Base-by-base conservation (phyloP, 208 protist genomes). In the Trypanosoma vivax region DNA sequence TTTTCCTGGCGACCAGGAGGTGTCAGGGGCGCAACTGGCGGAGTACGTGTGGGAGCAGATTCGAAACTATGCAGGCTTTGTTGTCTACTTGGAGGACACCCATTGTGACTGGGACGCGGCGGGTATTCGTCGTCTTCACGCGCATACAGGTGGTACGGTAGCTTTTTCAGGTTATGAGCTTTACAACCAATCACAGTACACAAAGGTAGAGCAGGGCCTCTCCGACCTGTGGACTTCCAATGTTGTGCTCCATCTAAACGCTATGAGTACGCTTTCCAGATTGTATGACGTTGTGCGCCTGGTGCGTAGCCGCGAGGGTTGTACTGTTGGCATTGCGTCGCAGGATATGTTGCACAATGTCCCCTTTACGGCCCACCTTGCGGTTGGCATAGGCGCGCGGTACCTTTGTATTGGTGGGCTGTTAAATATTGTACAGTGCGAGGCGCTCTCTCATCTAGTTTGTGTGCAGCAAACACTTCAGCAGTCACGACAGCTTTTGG, bases 31-130 rank as follows among this genome's bases (percentile, higher is more conserved):
- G 40, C 85, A 93, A 62, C 34, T 93, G 19, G 64, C 75, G 14
- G 73, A 79, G 50, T 88, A 89, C 63, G 25, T 90, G 14, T 63
- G 66, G 24, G 73, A 90, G 51, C 85, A 90, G 52, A 34, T 88
- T 16, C 56, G 60, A 35, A 53, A 46, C 11, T 39, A 46, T 21
- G 46, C 70, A 0, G 66, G 70, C 33, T 53, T 72, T 29, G 46
- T 93, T 29, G 60, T 67, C 23, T 76, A 77, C 31, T 27, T 93
- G 1, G 73, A 87, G 57, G 79, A 93, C 62, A 86, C 77, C 5
- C 85, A 93, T 52, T 55, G 48, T 28, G 42, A 61, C 9, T 57
- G 61, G 25, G 78, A 93, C 50, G 38, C 33, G 3, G 60, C 56
- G 10, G 81, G 73, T 6, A 50, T 68, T 13, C 70, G 76, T 25